Percentiles rank a stretch among this genome's conserved stretches.
Conservation (phyloP, 768 basidiomycete genomes). For the Filobasidium floriforme region DNA sequence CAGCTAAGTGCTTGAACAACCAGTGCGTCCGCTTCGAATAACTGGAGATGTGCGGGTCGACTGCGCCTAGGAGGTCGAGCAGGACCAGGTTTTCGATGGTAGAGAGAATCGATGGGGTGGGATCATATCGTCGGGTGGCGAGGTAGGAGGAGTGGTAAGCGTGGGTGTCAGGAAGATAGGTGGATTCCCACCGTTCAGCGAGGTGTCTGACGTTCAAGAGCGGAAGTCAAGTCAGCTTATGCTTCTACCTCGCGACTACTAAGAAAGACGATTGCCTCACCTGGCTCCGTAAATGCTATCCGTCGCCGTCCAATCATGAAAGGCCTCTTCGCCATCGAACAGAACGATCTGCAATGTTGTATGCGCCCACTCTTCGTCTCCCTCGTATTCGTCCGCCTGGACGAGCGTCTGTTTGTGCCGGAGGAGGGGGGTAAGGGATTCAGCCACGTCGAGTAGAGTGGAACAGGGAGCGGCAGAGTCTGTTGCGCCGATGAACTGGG, state of each 20-base stretch:
- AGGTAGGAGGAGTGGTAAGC: conserved; percentile 50
- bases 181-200: conserved; percentile 70
- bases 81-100: conserved; percentile 85
- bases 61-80: conserved; percentile 80
- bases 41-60: conserved; percentile 64
- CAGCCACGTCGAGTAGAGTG: conserved; percentile 85
- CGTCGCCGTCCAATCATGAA: conserved; percentile 72
- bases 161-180: conserved; percentile 56
- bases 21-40: conserved; percentile 84
- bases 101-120: conserved; percentile 58
- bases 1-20: conserved; percentile 72
- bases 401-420: conserved; percentile 50
- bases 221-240: too few relatives aligned
- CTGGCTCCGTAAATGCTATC: conserved; percentile 95
- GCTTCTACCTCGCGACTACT: too few relatives aligned
- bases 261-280: conserved; percentile 48
- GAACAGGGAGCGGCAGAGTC: conserved; percentile 95
- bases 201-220: conserved; percentile 58
- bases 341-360: conserved; percentile 87
- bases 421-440: conserved; percentile 57
- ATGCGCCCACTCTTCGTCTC: conserved; percentile 60
- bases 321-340: conserved; percentile 98
- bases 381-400: conserved; percentile 53
- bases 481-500: conserved; percentile 92
- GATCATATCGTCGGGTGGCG: conserved; percentile 48